phyloP scores from a whole-genome alignment of 441 rosid species.

The Breynia disticha region DNA sequence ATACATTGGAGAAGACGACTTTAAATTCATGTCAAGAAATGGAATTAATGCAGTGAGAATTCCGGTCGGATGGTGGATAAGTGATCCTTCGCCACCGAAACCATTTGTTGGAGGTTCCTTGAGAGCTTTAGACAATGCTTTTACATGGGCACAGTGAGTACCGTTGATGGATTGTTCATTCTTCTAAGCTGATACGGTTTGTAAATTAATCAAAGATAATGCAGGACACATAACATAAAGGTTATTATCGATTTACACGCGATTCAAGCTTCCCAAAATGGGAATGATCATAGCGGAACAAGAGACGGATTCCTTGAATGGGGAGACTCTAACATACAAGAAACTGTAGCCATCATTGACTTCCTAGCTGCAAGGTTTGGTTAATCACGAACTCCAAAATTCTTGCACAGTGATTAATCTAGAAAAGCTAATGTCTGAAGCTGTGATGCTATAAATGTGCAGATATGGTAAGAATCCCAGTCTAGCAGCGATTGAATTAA shows the following conservation, averaged over 20 bases:
- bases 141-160: constrained; percentile 34
- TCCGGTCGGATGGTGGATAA: constrained; percentile 66
- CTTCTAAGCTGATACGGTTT: too few relatives aligned
- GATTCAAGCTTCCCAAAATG: constrained; percentile 26
- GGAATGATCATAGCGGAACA: constrained; percentile 18
- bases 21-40: constrained; percentile 35
- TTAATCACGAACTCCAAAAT: background rate
- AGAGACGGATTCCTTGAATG: constrained; percentile 33
- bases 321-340: constrained; percentile 23
- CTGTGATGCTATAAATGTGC: background rate
- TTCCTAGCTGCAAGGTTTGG: constrained; percentile 28
- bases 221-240: constrained; percentile 26
- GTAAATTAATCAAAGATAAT: background rate
- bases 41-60: constrained; percentile 45
- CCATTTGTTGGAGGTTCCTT: constrained; percentile 39
- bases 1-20: constrained; percentile 45
- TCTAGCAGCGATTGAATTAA: constrained; percentile 29
- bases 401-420: too few relatives aligned
- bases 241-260: constrained; percentile 35
- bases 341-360: constrained; percentile 30
- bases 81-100: constrained; percentile 36
- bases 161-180: background rate
- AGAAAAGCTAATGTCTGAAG: background rate
- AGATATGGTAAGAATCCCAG: constrained; percentile 20
- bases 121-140: constrained; percentile 35